phyloP scores from a whole-genome alignment of 495 filamentous ascomycete genomes.

The Umbilicaria muhlenbergii region DNA sequence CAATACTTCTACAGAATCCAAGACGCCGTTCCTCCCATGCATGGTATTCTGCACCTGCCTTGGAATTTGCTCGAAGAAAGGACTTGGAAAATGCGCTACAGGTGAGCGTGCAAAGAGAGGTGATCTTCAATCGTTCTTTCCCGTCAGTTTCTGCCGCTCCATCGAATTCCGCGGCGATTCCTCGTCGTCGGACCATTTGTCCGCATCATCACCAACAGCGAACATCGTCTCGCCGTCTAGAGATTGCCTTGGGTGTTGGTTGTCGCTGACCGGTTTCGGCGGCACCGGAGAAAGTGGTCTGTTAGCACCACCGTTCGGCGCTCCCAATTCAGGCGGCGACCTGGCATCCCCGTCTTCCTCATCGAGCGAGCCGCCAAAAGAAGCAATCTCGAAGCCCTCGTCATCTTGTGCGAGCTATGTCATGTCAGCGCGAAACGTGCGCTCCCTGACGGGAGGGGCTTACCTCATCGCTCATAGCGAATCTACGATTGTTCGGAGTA shows the following conservation, averaged over 20 bases:
- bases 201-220: conserved; percentile 75
- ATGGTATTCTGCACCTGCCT: too few relatives aligned
- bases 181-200: conserved; percentile 58
- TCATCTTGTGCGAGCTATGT: conserved; percentile 84
- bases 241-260: conserved; percentile 40
- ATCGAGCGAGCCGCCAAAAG: conserved; percentile 73
- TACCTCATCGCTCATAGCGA: conserved; percentile 97
- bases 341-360: conserved; percentile 32
- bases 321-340: conserved; percentile 23
- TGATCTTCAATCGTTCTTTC: conserved; percentile 14
- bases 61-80: too few relatives aligned
- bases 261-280: conserved; percentile 29
- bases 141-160: conserved; percentile 50
- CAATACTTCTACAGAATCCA: too few relatives aligned
- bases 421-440: conserved; percentile 14
- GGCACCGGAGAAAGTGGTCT: conserved; percentile 31
- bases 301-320: conserved; percentile 14
- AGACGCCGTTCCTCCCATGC: too few relatives aligned
- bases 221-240: conserved; percentile 91
- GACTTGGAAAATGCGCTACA: too few relatives aligned
- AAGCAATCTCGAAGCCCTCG: conserved; percentile 93
- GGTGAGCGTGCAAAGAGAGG: conserved; percentile 3
- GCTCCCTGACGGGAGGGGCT: conserved; percentile 3
- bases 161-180: conserved; percentile 37
- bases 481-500: conserved; percentile 89